phyloP scores from a whole-genome alignment of 371 early-diverging fungal genomes.

The Synchytrium microbalum region DNA sequence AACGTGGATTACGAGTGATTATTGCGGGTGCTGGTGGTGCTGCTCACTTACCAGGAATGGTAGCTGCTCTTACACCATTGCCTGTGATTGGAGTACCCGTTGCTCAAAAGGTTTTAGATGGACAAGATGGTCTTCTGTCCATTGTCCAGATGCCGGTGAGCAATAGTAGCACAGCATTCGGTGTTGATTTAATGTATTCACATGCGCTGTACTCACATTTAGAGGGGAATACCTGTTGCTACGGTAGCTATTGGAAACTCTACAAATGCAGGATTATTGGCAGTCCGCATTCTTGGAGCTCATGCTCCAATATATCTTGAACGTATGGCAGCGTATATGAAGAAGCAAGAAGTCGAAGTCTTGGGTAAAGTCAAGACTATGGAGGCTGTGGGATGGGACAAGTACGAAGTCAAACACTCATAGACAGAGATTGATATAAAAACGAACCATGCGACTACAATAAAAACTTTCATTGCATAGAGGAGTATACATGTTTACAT shows the following conservation, averaged over 20 bases:
- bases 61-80: slow-evolving; percentile 88
- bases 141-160: slow-evolving; percentile 97
- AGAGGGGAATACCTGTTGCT: slow-evolving; percentile 95
- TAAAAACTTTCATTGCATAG: no score
- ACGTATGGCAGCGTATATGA: slow-evolving; percentile 67
- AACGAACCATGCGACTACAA: background rate
- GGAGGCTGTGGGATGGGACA: slow-evolving; percentile 67
- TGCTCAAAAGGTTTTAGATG: slow-evolving; percentile 82
- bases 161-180: slow-evolving; percentile 6
- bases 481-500: no score
- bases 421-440: background rate
- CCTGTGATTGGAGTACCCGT: slow-evolving; percentile 97
- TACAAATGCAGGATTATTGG: slow-evolving; percentile 89
- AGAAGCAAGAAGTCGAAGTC: slow-evolving; percentile 75
- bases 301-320: slow-evolving; percentile 63
- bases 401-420: slow-evolving; percentile 25
- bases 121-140: slow-evolving; percentile 89
- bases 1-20: slow-evolving; percentile 85
- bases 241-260: slow-evolving; percentile 96
- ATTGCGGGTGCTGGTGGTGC: slow-evolving; percentile 98
- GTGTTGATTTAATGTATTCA: slow-evolving; percentile 1
- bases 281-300: slow-evolving; percentile 84
- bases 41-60: slow-evolving; percentile 97
- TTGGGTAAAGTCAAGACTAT: slow-evolving; percentile 72
- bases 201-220: slow-evolving; percentile 9